phyloP scores from a whole-genome alignment of 148 eudicot species.

The Chenopodium quinoa region DNA sequence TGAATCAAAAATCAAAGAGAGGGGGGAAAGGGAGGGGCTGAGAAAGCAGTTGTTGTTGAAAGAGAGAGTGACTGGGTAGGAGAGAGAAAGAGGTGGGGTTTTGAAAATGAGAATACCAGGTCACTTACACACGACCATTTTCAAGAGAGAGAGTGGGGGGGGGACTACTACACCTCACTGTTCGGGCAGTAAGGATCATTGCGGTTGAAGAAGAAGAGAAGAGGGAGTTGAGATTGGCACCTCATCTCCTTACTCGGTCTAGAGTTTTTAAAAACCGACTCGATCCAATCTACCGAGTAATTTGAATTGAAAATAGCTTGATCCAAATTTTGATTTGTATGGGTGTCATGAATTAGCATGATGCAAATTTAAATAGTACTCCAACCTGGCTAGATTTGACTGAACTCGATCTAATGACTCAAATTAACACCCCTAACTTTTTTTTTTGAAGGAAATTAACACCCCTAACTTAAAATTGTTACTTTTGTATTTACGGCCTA shows the following conservation, averaged over 20 bases:
- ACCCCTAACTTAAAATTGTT: too few relatives aligned
- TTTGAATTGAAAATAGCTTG: too few relatives aligned
- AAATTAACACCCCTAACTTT: too few relatives aligned
- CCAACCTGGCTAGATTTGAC: accelerated
- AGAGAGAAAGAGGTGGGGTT: constrained; percentile 17
- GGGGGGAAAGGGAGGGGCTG: not conserved
- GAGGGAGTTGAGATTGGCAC: not conserved
- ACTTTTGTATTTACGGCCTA: too few relatives aligned
- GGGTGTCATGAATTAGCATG: too few relatives aligned
- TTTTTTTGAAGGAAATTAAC: too few relatives aligned
- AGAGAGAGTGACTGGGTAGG: constrained; percentile 6
- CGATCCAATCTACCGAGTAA: too few relatives aligned
- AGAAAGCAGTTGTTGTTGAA: constrained; percentile 14
- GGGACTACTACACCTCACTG: not conserved
- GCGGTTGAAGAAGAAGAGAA: not conserved
- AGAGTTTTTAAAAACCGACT: too few relatives aligned
- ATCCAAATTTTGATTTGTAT: too few relatives aligned
- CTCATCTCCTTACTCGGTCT: not conserved
- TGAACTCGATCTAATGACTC: too few relatives aligned
- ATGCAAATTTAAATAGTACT: too few relatives aligned
- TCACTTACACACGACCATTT: constrained; percentile 20
- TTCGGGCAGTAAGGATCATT: not conserved
- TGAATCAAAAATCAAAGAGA: not conserved
- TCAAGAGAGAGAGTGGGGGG: constrained; percentile 2
- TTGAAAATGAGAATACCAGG: constrained; percentile 16